Evolutionary conservation across 2,329 filamentous ascomycete species (phyloP), one percentile per base, ranked within the genome.

Genomic region (Penicillium palitans): DNA sequence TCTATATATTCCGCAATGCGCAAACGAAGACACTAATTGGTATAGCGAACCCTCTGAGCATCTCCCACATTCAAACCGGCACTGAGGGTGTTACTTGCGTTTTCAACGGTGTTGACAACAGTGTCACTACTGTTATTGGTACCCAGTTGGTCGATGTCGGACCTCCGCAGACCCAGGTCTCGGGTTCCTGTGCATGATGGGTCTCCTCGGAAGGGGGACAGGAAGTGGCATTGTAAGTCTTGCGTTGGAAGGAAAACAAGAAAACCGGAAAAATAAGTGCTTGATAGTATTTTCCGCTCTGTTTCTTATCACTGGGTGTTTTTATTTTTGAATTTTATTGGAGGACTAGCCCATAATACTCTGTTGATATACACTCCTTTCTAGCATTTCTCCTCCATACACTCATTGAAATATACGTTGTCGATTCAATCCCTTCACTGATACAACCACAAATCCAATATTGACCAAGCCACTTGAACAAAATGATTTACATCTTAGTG

Each of bases 81-180:
- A 25, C 27, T 19, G 40, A 42, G 6, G 55, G 58, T 9, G 25
- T 53, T 17, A 47, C 44, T 25, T 62, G 61, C 21, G 33, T 47
- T 6, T 62, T 62, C 37, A 42, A 54, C 42, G 61, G 61, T 12
- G 47, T 62, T 45, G 61, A 61, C 29, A 13, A 59, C n/a, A 56
- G 58, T 46, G 40, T 61, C 4, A 62, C 61, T n/a, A 56, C 55
- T 8, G 46, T 55, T 15, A 40, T 12, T 42, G 58, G 58, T 35
- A 41, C 52, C 5, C 29, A 59, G 24, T 48, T 55, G 13, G 58
- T 62, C 8, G 58, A 62, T 51, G 61, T 62, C 39, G 61, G 61
- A 12, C 61, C 61, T 29, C 58, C 61, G 4, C 61, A 62, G 37
- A 61, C 61, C 17, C 61, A 62, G 52, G 4, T 57, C 13, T 57